phyloP scores from a whole-genome alignment of 148 eudicot species.

The Beta vulgaris region DNA sequence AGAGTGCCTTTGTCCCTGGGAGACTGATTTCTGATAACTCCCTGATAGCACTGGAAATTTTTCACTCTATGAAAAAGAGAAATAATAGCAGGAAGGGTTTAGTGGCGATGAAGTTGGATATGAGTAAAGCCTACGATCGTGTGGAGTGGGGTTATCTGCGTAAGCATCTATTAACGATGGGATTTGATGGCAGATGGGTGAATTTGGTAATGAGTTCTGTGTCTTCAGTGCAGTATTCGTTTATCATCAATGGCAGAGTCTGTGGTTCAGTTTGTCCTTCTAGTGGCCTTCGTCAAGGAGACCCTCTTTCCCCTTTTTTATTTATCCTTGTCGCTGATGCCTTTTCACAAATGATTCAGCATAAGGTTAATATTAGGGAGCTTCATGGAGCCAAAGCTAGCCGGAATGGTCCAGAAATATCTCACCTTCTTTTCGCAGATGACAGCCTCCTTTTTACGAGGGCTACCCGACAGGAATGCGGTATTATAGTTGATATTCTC shows the following conservation, averaged over 20 bases:
- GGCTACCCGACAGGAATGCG: not conserved
- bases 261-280: not conserved
- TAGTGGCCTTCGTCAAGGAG: not conserved
- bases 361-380: not conserved
- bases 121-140: not conserved
- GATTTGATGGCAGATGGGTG: not conserved
- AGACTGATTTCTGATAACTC: too few species aligned
- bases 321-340: not conserved
- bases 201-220: not conserved
- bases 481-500: not conserved
- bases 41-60: too few species aligned
- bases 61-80: not conserved
- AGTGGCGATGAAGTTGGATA: not conserved
- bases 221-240: not conserved
- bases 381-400: not conserved
- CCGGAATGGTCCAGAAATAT: not conserved
- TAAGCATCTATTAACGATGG: not conserved
- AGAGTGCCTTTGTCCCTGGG: too few species aligned
- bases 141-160: conserved; percentile 5
- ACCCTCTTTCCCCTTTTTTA: not conserved
- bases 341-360: not conserved
- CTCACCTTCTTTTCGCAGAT: not conserved
- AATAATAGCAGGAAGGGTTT: not conserved
- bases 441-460: not conserved
- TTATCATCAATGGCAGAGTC: not conserved